Evolutionary conservation across 129 eudicot genomes (phyloP), one percentile per base, ranked within the genome.

Genomic region (Chrysanthemum makinoi): DNA sequence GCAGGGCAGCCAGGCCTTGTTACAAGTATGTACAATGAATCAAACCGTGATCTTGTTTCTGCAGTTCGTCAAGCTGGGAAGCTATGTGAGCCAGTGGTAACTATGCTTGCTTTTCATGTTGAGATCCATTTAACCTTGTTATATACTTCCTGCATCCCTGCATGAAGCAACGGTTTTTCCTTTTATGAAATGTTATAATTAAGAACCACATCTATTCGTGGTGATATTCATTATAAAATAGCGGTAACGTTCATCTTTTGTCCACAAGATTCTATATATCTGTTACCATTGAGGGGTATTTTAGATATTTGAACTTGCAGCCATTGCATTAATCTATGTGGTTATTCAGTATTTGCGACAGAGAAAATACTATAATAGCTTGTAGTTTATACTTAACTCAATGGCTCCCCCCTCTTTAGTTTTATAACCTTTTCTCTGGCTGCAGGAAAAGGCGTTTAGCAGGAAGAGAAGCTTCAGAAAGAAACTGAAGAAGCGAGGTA

Each of bases 381-480:
- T 1, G 43, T 35, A 35, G 43, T 35, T 35, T 35, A 35, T 6
- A 6, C 8, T 5, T 35, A 35, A 33, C 0, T 33, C 7, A 33
- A 5, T 33, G 39, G 30, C 30, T 28, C 35, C 6, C 35, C 35
- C 5, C 10, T 39, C 1, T 39, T 39, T 7, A 1, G 46, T 39
- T 39, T 39, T 17, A 5, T 16, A 72, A 44, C 13, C 15, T 68
- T 14, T 10, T 20, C 10, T 65, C 13, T 77, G 85, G 57, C 54
- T 84, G 75, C 89, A 95, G 99, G 99, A 95, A 83, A 88, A 85
- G 69, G 97, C 99, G 52, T 95, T 95, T 75, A 95, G 99, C 84
- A 90, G 99, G 83, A 90, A 95, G 74, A 84, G 97, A 58, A 74
- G 97, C 87, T 90, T 95, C 79, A 78, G 99, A 59, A 95, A 95